Evolutionary conservation across 805 yeast species (phyloP).

Genomic region (Zygoascus ofunaensis): DNA sequence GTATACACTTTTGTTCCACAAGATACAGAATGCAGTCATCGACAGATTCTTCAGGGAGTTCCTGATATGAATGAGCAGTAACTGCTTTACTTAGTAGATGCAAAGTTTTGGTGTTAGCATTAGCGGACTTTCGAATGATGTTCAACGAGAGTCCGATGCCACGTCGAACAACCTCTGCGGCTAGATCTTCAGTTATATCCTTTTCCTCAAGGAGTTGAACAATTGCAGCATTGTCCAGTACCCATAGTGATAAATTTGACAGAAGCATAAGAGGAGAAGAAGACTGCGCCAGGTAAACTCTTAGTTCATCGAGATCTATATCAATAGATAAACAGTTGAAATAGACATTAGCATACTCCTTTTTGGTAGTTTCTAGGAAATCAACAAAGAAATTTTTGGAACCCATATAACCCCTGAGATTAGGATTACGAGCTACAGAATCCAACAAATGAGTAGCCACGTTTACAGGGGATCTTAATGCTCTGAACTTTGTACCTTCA

Average conservation of each 20-base stretch:
- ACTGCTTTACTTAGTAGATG: too few species aligned
- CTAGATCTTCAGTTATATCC: neutral
- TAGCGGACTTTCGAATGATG: too few species aligned
- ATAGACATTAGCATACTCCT: neutral
- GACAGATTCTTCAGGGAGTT: too few species aligned
- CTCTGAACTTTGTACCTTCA: constrained; percentile 8
- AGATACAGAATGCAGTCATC: too few species aligned
- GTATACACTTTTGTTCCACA: too few species aligned
- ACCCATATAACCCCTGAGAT: neutral
- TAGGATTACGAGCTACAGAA: neutral
- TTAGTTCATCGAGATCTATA: neutral
- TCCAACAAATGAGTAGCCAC: constrained; percentile 1
- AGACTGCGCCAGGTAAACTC: neutral
- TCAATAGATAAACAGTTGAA: neutral
- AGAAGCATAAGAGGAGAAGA: too few species aligned
- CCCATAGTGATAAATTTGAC: too few species aligned
- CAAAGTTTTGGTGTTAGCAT: too few species aligned
- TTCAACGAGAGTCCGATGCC: too few species aligned
- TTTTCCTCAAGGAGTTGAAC: neutral
- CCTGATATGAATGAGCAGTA: too few species aligned
- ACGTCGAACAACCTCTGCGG: neutral
- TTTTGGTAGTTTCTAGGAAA: too few species aligned
- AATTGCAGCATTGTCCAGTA: neutral
- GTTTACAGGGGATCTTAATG: neutral
- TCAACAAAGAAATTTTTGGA: neutral